Conservation (phyloP, 1,284 basidiomycete species). For the Pseudozyma sp. region DNA sequence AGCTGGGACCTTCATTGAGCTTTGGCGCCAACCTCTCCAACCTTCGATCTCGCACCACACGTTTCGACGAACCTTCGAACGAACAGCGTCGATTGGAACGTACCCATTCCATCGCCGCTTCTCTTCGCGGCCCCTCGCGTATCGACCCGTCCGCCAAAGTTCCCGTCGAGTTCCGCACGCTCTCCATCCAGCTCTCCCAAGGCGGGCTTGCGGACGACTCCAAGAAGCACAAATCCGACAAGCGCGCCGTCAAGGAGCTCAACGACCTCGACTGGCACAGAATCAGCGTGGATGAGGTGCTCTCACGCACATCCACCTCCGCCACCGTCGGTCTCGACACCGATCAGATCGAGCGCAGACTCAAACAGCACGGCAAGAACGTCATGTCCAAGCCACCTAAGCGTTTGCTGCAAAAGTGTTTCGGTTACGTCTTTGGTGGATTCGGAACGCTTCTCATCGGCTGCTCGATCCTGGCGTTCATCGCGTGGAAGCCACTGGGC, state of each 20-base stretch:
- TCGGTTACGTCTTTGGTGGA: slow-evolving; percentile 73
- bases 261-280: slow-evolving; percentile 73
- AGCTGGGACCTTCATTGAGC: slow-evolving; percentile 10
- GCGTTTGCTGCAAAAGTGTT: slow-evolving; percentile 71
- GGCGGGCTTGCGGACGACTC: slow-evolving; percentile 35
- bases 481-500: slow-evolving; percentile 73
- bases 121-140: slow-evolving; percentile 21
- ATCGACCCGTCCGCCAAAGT: slow-evolving; percentile 40
- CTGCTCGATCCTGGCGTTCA: slow-evolving; percentile 73
- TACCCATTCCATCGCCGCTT: slow-evolving; percentile 32
- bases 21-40: slow-evolving; percentile 15
- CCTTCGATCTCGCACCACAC: slow-evolving; percentile 11
- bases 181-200: slow-evolving; percentile 56
- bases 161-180: slow-evolving; percentile 58
- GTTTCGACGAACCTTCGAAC: slow-evolving; percentile 20
- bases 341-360: slow-evolving; percentile 72
- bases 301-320: slow-evolving; percentile 72
- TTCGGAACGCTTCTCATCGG: slow-evolving; percentile 75
- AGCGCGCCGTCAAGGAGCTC: slow-evolving; percentile 33
- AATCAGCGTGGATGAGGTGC: slow-evolving; percentile 72
- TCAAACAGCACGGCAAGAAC: slow-evolving; percentile 72
- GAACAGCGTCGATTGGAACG: slow-evolving; percentile 25
- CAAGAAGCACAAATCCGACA: slow-evolving; percentile 20
- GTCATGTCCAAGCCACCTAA: slow-evolving; percentile 72
- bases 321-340: slow-evolving; percentile 71